phyloP scores from a whole-genome alignment of 768 basidiomycete species.

The Pleurotus tuoliensis region DNA sequence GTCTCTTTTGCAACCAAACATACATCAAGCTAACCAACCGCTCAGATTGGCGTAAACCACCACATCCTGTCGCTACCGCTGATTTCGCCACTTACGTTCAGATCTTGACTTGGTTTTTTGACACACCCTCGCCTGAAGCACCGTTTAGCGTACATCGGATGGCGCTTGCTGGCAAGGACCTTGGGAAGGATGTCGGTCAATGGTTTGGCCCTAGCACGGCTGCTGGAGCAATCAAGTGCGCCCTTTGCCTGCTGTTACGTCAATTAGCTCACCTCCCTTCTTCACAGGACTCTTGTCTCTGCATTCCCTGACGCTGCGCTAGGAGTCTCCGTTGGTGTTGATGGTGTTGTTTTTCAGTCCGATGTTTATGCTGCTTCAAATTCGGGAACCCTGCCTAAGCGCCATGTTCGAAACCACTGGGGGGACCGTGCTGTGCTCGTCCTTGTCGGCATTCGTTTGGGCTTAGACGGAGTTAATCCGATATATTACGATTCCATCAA shows the following conservation, averaged over 20 bases:
- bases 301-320: conserved; percentile 78
- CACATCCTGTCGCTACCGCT: conserved; percentile 50
- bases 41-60: conserved; percentile 67
- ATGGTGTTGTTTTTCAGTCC: conserved; percentile 77
- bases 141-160: conserved; percentile 97
- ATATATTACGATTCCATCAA: conserved; percentile 83
- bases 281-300: conserved; percentile 64
- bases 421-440: conserved; percentile 83
- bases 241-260: conserved; percentile 4
- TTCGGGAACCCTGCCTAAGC: conserved; percentile 14
- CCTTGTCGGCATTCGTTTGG: conserved; percentile 81
- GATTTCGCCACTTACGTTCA: conserved; percentile 86
- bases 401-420: conserved; percentile 42
- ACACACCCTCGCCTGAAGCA: conserved; percentile 76
- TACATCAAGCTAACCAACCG: too few species aligned
- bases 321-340: conserved; percentile 78
- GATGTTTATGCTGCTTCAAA: conserved; percentile 83
- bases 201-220: conserved; percentile 99
- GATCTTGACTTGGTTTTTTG: conserved; percentile 93
- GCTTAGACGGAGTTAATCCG: conserved; percentile 91
- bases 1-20: conserved; percentile 14
- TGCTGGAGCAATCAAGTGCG: conserved; percentile 91
- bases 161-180: conserved; percentile 90
- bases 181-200: conserved; percentile 93
- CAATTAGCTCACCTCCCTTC: background rate